phyloP scores from a whole-genome alignment of 169 alveolate species.

The Plasmodium gonderi region DNA sequence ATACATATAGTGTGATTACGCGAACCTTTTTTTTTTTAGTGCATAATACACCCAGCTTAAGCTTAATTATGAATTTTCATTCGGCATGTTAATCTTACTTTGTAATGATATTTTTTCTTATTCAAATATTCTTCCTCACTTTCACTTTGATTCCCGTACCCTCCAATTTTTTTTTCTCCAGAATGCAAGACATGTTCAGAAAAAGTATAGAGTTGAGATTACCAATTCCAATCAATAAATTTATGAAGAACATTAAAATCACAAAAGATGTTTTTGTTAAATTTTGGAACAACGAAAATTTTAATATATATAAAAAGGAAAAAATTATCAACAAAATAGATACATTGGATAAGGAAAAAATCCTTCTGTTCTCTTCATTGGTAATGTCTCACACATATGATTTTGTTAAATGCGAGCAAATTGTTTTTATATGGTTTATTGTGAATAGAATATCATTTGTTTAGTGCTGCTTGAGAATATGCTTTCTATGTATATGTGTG shows the following conservation, averaged over 20 bases:
- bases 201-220: slow-evolving; percentile 48
- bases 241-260: slow-evolving; percentile 51
- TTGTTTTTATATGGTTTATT: neutral
- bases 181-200: slow-evolving; percentile 71
- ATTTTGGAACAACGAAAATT: slow-evolving; percentile 63
- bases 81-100: too few relatives aligned
- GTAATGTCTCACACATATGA: neutral
- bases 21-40: too few relatives aligned
- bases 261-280: slow-evolving; percentile 37
- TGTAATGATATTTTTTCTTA: too few relatives aligned
- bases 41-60: too few relatives aligned
- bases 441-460: neutral
- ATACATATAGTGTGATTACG: too few relatives aligned
- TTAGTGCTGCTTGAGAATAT: too few relatives aligned
- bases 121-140: too few relatives aligned
- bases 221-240: slow-evolving; percentile 51
- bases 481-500: neutral
- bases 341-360: slow-evolving; percentile 8
- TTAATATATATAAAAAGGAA: slow-evolving; percentile 45
- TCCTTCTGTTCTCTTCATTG: slow-evolving; percentile 15
- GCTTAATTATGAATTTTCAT: too few relatives aligned
- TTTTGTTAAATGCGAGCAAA: neutral
- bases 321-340: slow-evolving; percentile 28
- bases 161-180: neutral
- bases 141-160: too few relatives aligned